These are phyloP conservation scores for Curvularia sp. DNA, from an alignment of 2,329 filamentous ascomycete genomes.

Conservation along the genomic window DNA sequence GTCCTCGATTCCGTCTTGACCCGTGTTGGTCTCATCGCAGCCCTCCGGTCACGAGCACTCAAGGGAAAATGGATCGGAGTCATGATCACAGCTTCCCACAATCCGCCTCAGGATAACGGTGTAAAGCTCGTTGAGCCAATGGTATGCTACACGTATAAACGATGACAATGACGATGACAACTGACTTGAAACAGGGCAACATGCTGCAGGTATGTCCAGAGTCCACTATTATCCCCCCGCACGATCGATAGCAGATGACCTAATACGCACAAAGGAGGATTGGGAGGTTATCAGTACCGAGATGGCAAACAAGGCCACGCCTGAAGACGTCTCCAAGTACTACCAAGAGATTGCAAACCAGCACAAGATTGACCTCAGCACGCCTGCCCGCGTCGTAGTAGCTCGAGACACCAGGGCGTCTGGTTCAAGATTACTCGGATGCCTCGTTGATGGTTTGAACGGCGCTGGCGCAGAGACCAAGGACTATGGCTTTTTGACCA, in stretches of 20 bases:
- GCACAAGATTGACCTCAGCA: constrained; percentile 68
- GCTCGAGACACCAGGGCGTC: constrained; percentile 93
- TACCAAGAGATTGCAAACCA: constrained; percentile 73
- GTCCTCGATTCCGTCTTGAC: constrained; percentile 92
- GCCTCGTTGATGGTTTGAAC: constrained; percentile 79
- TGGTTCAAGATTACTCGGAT: constrained; percentile 80
- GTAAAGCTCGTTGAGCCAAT: constrained; percentile 91
- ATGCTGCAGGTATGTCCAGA: constrained; percentile 71
- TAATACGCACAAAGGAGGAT: constrained; percentile 61
- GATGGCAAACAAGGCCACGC: constrained; percentile 82
- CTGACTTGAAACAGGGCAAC: constrained; percentile 69
- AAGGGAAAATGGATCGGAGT: constrained; percentile 92
- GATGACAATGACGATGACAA: background rate
- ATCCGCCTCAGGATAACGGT: constrained; percentile 69
- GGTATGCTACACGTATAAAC: constrained; percentile 54
- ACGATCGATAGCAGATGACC: background rate
- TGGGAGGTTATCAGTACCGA: constrained; percentile 91
- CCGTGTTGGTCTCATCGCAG: constrained; percentile 87
- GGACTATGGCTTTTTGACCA: constrained; percentile 92
- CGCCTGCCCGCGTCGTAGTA: constrained; percentile 81
- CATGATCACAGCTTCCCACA: constrained; percentile 73
- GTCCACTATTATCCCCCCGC: background rate
- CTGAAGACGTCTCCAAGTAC: constrained; percentile 75
- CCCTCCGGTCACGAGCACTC: constrained; percentile 87
- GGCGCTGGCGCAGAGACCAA: constrained; percentile 76